Conservation (phyloP, 495 filamentous ascomycete genomes). For the Aspergillus ellipticus region DNA sequence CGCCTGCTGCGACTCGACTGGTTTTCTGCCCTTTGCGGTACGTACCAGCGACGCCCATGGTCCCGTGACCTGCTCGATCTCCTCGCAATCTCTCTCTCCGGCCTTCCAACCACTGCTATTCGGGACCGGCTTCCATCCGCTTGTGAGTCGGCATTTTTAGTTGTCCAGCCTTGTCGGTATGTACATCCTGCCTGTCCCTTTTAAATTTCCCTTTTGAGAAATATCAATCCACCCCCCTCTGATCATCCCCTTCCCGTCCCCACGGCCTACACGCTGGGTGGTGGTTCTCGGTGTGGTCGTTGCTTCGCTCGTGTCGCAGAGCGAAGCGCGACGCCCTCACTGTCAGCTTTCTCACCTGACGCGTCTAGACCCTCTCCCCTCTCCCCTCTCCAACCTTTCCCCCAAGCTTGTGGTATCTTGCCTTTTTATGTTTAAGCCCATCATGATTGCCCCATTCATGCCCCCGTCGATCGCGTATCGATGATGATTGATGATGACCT, state of each 20-base stretch:
- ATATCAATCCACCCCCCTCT: constrained; percentile 9
- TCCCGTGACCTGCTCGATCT: constrained; percentile 35
- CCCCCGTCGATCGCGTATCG: constrained; percentile 13
- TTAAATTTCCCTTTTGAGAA: constrained; percentile 4
- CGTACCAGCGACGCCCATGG: constrained; percentile 20
- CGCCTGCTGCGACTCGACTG: background rate
- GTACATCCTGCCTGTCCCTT: constrained; percentile 26
- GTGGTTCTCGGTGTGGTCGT: constrained; percentile 14
- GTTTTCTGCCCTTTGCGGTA: constrained; percentile 23
- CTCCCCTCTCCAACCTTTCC: background rate
- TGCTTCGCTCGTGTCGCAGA: constrained; percentile 28
- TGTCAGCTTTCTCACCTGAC: constrained; percentile 28
- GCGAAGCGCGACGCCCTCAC: constrained; percentile 23
- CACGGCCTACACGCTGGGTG: constrained; percentile 4
- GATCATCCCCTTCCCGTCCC: background rate
- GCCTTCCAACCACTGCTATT: constrained; percentile 36
- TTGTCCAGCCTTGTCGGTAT: constrained; percentile 50
- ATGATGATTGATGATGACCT: constrained; percentile 6
- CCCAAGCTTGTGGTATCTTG: constrained; percentile 1
- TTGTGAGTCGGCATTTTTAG: constrained; percentile 45
- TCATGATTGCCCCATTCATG: constrained; percentile 7
- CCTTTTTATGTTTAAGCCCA: constrained; percentile 8
- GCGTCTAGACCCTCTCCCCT: constrained; percentile 26
- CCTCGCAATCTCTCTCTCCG: constrained; percentile 28
- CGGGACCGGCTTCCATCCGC: constrained; percentile 39